Percentiles rank a stretch among this genome's conserved stretches.
These are phyloP conservation scores for Rusavskia elegans DNA, from an alignment of 495 filamentous ascomycete genomes.

Conservation along the genomic window DNA sequence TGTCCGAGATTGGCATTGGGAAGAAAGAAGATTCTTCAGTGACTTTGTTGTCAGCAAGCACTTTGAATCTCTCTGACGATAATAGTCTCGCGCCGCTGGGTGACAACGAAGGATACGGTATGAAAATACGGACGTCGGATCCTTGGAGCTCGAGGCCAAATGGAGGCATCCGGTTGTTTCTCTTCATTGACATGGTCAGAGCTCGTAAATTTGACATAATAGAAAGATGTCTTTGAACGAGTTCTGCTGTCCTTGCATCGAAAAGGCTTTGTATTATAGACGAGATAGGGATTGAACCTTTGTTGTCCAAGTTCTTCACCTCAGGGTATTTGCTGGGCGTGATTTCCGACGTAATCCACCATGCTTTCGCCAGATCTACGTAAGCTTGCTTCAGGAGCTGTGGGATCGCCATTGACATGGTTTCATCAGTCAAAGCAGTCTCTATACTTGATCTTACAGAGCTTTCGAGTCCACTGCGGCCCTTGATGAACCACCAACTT, in stretches of 20 bases:
- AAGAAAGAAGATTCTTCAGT: slow-evolving; percentile 35
- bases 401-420: background rate
- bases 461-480: slow-evolving; percentile 53
- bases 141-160: slow-evolving; percentile 41
- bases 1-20: slow-evolving; percentile 62
- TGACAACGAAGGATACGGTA: slow-evolving; percentile 53
- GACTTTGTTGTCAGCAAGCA: slow-evolving; percentile 24
- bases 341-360: slow-evolving; percentile 62
- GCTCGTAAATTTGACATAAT: slow-evolving; percentile 50
- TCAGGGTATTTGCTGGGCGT: slow-evolving; percentile 35
- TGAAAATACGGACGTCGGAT: slow-evolving; percentile 59
- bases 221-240: slow-evolving; percentile 36
- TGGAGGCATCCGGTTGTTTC: slow-evolving; percentile 57
- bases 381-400: slow-evolving; percentile 39
- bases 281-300: slow-evolving; percentile 27
- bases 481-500: slow-evolving; percentile 79
- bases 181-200: slow-evolving; percentile 63
- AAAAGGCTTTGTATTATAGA: slow-evolving; percentile 30
- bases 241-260: slow-evolving; percentile 27
- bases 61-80: slow-evolving; percentile 40
- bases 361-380: slow-evolving; percentile 63
- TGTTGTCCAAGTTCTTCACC: slow-evolving; percentile 27
- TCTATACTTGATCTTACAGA: slow-evolving; percentile 36
- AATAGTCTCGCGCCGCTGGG: slow-evolving; percentile 50
- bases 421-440: background rate